These are phyloP conservation scores for Microascus cirrosus DNA, from an alignment of 2,329 filamentous ascomycete species.

Conservation along the genomic window DNA sequence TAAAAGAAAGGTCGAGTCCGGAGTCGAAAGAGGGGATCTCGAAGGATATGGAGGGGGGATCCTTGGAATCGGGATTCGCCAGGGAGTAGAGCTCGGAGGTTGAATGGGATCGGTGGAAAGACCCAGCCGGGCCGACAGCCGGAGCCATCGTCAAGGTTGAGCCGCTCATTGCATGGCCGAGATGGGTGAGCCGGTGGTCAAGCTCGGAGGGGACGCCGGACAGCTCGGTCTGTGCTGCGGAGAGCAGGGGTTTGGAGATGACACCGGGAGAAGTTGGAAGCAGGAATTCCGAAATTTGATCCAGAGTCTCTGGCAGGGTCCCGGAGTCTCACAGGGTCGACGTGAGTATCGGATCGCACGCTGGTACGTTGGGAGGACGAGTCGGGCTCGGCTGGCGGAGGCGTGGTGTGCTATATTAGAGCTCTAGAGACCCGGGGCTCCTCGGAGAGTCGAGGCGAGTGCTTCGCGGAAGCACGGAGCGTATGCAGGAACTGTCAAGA, in stretches of 20 bases:
- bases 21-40: conserved; percentile 43
- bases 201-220: conserved; percentile 6
- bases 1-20: conserved; percentile 30
- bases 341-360: not conserved
- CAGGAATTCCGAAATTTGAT: not conserved
- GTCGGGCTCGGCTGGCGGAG: not conserved
- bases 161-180: conserved; percentile 22
- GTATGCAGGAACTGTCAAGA: not conserved
- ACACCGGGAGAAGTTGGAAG: not conserved
- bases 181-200: conserved; percentile 9
- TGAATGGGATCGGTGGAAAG: conserved; percentile 22
- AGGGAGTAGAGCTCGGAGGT: conserved; percentile 15
- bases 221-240: not conserved
- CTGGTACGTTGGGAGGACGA: not conserved
- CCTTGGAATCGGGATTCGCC: conserved; percentile 15
- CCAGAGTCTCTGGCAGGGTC: not conserved
- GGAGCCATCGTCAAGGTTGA: conserved; percentile 26
- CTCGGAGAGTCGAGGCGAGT: not conserved
- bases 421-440: not conserved
- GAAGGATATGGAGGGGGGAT: conserved; percentile 22
- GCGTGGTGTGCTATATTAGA: not conserved
- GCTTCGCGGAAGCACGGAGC: not conserved
- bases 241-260: not conserved
- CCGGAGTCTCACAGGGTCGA: not conserved
- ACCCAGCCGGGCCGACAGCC: conserved; percentile 19